These are phyloP conservation scores for Podospora didyma DNA, from an alignment of 495 filamentous ascomycete genomes.

Conservation along the genomic window DNA sequence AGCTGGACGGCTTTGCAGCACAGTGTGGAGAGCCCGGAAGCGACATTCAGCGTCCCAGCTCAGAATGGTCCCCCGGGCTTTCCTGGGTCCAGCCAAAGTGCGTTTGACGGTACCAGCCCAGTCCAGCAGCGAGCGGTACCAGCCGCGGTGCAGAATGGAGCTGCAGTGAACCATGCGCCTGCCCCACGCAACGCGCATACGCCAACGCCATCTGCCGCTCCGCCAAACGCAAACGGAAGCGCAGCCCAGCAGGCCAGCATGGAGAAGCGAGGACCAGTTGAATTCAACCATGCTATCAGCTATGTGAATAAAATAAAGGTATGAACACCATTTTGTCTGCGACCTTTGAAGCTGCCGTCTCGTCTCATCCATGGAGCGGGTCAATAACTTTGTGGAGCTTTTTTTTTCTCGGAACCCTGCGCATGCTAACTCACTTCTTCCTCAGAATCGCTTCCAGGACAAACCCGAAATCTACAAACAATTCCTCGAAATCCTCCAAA, in stretches of 20 bases:
- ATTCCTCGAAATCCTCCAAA: slow-evolving; percentile 97
- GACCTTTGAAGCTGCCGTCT: too few relatives aligned
- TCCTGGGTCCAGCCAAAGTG: slow-evolving; percentile 37
- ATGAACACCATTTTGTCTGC: background rate
- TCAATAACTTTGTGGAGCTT: slow-evolving; percentile 14
- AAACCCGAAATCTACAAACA: slow-evolving; percentile 99
- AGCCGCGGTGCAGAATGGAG: slow-evolving; percentile 60
- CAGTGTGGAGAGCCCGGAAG: slow-evolving; percentile 52
- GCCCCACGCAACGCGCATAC: slow-evolving; percentile 46
- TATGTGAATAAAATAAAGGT: slow-evolving; percentile 99
- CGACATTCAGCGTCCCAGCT: slow-evolving; percentile 47
- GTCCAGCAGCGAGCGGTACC: slow-evolving; percentile 80
- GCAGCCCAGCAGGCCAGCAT: slow-evolving; percentile 53
- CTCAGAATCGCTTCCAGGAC: slow-evolving; percentile 86
- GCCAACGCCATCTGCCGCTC: slow-evolving; percentile 43
- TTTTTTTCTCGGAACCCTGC: background rate
- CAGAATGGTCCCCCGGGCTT: slow-evolving; percentile 43
- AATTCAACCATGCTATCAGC: slow-evolving; percentile 99
- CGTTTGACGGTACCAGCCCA: slow-evolving; percentile 52
- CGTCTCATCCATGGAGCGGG: slow-evolving; percentile 3
- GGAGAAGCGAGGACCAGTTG: slow-evolving; percentile 89
- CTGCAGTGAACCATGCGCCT: slow-evolving; percentile 33
- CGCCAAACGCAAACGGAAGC: slow-evolving; percentile 36
- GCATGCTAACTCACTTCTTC: slow-evolving; percentile 2
- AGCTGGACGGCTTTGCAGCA: slow-evolving; percentile 54